These are phyloP conservation scores for Nicotiana attenuata DNA, from an alignment of 257 asterid genomes.

Conservation along the genomic window DNA sequence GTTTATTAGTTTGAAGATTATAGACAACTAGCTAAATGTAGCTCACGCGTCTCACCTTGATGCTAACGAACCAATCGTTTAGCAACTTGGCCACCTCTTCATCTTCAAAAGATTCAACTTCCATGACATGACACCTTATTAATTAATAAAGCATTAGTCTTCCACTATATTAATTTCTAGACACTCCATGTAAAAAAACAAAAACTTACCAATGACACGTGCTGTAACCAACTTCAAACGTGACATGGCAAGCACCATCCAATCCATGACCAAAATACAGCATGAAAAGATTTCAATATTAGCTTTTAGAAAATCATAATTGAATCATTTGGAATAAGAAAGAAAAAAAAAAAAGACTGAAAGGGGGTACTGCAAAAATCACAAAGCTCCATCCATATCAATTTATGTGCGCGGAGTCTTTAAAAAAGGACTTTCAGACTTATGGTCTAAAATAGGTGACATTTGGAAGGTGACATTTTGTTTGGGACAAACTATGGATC, in stretches of 20 bases:
- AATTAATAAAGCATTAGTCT: not conserved
- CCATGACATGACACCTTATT: conserved; percentile 97
- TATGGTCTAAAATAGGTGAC: too few relatives aligned
- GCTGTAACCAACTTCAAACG: conserved; percentile 92
- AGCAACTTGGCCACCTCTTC: conserved; percentile 77
- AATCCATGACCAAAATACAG: conserved; percentile 1
- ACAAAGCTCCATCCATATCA: not conserved
- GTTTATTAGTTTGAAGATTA: not conserved
- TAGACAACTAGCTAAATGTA: not conserved
- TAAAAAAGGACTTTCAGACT: too few relatives aligned
- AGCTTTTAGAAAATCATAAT: not conserved
- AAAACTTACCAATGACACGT: conserved; percentile 88
- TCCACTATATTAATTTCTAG: not conserved
- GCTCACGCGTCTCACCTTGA: conserved; percentile 46
- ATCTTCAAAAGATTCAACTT: conserved; percentile 89
- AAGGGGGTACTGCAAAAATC: not conserved
- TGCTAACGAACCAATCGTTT: conserved; percentile 87
- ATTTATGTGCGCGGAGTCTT: too few relatives aligned
- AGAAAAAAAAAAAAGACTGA: not conserved
- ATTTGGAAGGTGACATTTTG: too few relatives aligned
- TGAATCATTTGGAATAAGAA: not conserved
- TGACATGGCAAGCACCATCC: conserved; percentile 17
- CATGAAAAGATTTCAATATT: not conserved
- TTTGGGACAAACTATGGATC: too few relatives aligned
- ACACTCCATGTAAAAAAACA: not conserved